These are phyloP conservation scores for Boletus sp. DNA, from an alignment of 768 basidiomycete genomes.

Conservation along the genomic window DNA sequence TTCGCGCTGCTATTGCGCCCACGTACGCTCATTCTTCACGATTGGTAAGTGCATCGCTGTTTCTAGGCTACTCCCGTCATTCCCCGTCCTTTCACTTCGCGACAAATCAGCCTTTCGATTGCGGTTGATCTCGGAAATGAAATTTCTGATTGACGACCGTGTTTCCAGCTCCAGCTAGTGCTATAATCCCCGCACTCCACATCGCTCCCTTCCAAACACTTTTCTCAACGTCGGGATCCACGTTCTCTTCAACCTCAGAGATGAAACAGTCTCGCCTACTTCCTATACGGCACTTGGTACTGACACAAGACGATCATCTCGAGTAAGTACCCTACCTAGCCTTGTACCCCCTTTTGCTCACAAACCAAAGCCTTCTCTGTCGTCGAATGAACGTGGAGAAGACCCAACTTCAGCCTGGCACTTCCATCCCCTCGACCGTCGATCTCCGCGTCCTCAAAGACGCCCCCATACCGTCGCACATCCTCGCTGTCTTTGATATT, in stretches of 20 bases:
- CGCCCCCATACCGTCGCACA: conserved; percentile 52
- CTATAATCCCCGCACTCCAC: conserved; percentile 5
- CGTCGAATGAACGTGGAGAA: conserved; percentile 34
- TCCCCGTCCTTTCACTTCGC: conserved; percentile 4
- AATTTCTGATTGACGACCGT: conserved; percentile 17
- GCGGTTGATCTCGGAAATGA: conserved; percentile 17
- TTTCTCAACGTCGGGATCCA: conserved; percentile 12
- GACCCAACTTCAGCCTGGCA: conserved; percentile 19
- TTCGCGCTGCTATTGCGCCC: neutral
- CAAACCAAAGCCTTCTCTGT: conserved; percentile 27
- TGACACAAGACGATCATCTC: conserved; percentile 25
- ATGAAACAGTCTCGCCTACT: conserved; percentile 25
- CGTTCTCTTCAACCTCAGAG: conserved; percentile 11
- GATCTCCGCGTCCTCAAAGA: conserved; percentile 47
- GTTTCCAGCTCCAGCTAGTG: conserved; percentile 13
- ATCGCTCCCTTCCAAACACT: conserved; percentile 10
- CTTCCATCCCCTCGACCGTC: conserved; percentile 40
- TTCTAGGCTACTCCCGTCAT: conserved; percentile 2
- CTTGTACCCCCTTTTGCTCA: conserved; percentile 4
- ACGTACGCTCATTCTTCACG: conserved; percentile 18
- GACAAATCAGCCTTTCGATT: conserved; percentile 1
- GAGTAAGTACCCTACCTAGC: conserved; percentile 18
- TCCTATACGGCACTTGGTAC: conserved; percentile 21
- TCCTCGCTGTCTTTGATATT: conserved; percentile 45
- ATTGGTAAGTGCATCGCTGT: conserved; percentile 20